A percentile compares a stretch with the other conserved stretches of the same genome.
These are phyloP conservation scores for Nitzschia sp. DNA, from an alignment of 108 stramenopile genomes.

Conservation along the genomic window DNA sequence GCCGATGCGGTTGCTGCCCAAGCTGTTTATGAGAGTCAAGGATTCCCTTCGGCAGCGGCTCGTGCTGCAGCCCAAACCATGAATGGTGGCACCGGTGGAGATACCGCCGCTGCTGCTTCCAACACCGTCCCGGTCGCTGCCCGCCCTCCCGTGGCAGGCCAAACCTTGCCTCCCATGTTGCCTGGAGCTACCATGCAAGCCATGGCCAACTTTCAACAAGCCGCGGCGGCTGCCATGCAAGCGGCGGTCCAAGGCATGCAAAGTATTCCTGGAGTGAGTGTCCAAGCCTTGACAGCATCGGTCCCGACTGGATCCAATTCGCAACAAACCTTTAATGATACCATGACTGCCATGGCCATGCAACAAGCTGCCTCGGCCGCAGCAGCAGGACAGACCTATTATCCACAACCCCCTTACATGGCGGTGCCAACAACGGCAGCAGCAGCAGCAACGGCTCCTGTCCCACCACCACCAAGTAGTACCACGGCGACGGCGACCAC, in stretches of 20 bases:
- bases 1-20: conserved; percentile 47
- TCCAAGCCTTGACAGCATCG: conserved; percentile 20
- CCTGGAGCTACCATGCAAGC: conserved; percentile 69
- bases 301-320: conserved; percentile 29
- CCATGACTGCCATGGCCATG: conserved; percentile 60
- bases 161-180: conserved; percentile 43
- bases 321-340: conserved; percentile 48
- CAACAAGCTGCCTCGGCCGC: conserved; percentile 51
- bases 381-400: conserved; percentile 29
- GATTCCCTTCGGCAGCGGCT: conserved; percentile 49
- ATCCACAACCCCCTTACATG: conserved; percentile 29
- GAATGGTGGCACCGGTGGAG: conserved; percentile 3
- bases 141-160: neutral
- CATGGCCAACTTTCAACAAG: conserved; percentile 68
- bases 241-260: conserved; percentile 51
- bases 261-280: conserved; percentile 30
- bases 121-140: neutral
- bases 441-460: too few species aligned
- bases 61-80: conserved; percentile 43
- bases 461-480: neutral
- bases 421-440: conserved; percentile 9
- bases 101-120: neutral
- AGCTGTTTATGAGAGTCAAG: conserved; percentile 44
- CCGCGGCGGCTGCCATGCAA: conserved; percentile 61
- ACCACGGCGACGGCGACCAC: neutral